Conservation (phyloP, 495 filamentous ascomycete species). For the Penicillium nucicola region DNA sequence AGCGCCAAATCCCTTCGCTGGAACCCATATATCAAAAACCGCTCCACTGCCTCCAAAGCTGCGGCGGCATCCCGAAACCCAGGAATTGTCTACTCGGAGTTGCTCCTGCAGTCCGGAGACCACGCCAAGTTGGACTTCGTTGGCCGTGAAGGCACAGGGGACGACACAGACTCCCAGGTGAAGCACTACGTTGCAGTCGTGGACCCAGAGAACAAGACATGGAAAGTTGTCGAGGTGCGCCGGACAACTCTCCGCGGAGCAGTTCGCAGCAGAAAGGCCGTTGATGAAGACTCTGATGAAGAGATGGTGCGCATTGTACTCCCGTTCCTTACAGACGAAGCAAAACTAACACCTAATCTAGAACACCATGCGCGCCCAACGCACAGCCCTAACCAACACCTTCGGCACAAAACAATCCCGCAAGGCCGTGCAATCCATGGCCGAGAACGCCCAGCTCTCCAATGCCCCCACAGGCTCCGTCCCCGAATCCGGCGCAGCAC, state of each 20-base stretch:
- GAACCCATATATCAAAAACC: slow-evolving; percentile 59
- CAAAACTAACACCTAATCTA: slow-evolving; percentile 12
- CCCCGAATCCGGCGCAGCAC: slow-evolving; percentile 55
- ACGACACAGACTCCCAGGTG: slow-evolving; percentile 60
- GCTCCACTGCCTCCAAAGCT: slow-evolving; percentile 35
- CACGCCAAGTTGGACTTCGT: slow-evolving; percentile 79
- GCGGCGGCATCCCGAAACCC: slow-evolving; percentile 38
- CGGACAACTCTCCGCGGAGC: slow-evolving; percentile 69
- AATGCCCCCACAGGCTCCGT: slow-evolving; percentile 46
- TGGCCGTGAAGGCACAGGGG: slow-evolving; percentile 64
- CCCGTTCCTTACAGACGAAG: neutral
- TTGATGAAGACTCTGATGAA: slow-evolving; percentile 38
- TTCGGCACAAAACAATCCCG: slow-evolving; percentile 95
- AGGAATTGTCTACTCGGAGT: slow-evolving; percentile 49
- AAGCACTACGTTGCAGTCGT: slow-evolving; percentile 87
- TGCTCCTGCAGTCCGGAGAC: slow-evolving; percentile 75
- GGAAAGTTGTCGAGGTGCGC: slow-evolving; percentile 72
- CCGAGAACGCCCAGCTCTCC: slow-evolving; percentile 72
- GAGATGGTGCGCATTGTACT: slow-evolving; percentile 27
- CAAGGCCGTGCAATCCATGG: slow-evolving; percentile 73
- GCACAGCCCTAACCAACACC: slow-evolving; percentile 72
- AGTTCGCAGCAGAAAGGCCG: slow-evolving; percentile 51
- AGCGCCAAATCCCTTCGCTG: slow-evolving; percentile 55
- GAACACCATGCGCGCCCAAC: slow-evolving; percentile 56
- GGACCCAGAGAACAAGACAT: slow-evolving; percentile 66